Conservation (phyloP, 2,329 filamentous ascomycete species). For the Monosporascus sp. region DNA sequence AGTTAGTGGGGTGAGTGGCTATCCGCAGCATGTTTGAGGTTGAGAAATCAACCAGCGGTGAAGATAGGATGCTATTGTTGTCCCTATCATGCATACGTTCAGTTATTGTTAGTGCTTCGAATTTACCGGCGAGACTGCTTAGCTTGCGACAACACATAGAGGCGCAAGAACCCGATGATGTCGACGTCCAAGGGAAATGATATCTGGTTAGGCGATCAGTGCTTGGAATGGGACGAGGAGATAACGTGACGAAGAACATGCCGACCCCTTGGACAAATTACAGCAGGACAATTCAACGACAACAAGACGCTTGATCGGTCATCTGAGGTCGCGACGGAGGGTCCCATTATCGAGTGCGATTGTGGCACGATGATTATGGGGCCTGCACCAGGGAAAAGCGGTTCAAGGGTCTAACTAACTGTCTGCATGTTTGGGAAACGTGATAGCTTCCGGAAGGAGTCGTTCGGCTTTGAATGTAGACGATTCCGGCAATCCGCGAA, state of each 20-base stretch:
- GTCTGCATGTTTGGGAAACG: not conserved
- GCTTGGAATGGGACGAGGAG: not conserved
- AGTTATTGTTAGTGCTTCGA: no score
- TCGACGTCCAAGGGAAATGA: no score
- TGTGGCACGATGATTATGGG: not conserved
- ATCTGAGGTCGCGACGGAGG: not conserved
- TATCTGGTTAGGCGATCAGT: not conserved
- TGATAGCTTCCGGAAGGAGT: not conserved
- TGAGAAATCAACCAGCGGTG: not conserved
- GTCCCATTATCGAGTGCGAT: not conserved
- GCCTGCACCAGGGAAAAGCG: not conserved
- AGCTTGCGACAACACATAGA: not conserved
- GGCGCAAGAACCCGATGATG: not conserved
- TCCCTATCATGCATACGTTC: not conserved
- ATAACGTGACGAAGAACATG: not conserved
- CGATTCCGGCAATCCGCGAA: conserved; percentile 3
- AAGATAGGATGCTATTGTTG: not conserved
- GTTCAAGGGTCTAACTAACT: not conserved
- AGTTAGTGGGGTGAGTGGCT: not conserved
- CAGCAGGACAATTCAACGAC: not conserved
- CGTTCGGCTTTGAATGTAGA: not conserved
- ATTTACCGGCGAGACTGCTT: not conserved
- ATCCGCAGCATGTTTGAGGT: not conserved
- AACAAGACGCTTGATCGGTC: not conserved
- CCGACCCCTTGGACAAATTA: not conserved